These are phyloP conservation scores for Hydrangea macrophylla DNA, from an alignment of 148 eudicot genomes.

Conservation along the genomic window DNA sequence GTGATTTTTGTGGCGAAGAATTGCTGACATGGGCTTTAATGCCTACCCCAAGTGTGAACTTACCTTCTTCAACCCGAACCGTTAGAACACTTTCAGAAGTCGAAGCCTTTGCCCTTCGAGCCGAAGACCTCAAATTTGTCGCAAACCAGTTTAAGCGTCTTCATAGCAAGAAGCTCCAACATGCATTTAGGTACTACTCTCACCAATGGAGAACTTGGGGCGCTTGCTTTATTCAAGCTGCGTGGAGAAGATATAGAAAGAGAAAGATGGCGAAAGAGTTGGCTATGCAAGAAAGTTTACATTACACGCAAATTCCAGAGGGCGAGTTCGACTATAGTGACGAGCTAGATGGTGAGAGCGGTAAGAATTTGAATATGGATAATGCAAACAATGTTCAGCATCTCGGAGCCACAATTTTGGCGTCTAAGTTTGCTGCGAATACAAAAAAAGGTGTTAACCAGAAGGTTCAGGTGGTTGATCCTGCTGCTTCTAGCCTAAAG, in stretches of 20 bases:
- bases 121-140: slow-evolving; percentile 75
- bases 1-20: slow-evolving; percentile 90
- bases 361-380: slow-evolving; percentile 14
- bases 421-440: slow-evolving; percentile 60
- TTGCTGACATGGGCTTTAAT: slow-evolving; percentile 80
- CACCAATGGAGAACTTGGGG: slow-evolving; percentile 95
- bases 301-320: slow-evolving; percentile 13
- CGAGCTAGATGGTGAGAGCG: slow-evolving; percentile 2
- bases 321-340: not conserved
- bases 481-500: slow-evolving; percentile 31
- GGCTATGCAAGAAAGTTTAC: slow-evolving; percentile 37
- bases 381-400: slow-evolving; percentile 19
- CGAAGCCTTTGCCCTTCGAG: slow-evolving; percentile 81
- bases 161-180: slow-evolving; percentile 84
- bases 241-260: slow-evolving; percentile 66
- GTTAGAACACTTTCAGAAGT: slow-evolving; percentile 74
- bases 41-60: slow-evolving; percentile 50
- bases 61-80: slow-evolving; percentile 72
- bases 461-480: slow-evolving; percentile 19
- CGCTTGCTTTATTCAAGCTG: slow-evolving; percentile 69
- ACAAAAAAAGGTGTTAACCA: slow-evolving; percentile 39
- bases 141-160: slow-evolving; percentile 75
- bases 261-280: slow-evolving; percentile 49
- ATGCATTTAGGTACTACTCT: slow-evolving; percentile 75
- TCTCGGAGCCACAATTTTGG: slow-evolving; percentile 57